Percentiles rank a stretch among this genome's conserved stretches.
These are phyloP conservation scores for Trifolium subterraneum DNA, from an alignment of 306 rosid genomes.

Conservation along the genomic window DNA sequence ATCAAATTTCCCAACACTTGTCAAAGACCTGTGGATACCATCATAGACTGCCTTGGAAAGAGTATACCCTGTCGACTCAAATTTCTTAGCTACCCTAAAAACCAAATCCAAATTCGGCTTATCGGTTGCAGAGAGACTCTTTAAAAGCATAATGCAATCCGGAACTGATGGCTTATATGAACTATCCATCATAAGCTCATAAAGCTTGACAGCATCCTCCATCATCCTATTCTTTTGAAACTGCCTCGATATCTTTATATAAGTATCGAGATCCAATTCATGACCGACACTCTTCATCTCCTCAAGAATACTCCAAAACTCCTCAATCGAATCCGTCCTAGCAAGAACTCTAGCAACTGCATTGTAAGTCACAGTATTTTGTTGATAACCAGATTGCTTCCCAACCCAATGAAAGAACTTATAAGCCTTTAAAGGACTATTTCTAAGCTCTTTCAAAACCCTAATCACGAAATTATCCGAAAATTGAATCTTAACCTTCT, in stretches of 20 bases:
- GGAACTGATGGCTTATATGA: slow-evolving; percentile 68
- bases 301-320: slow-evolving; percentile 76
- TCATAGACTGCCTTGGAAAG: slow-evolving; percentile 74
- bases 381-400: slow-evolving; percentile 50
- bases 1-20: slow-evolving; percentile 64
- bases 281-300: slow-evolving; percentile 64
- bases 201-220: slow-evolving; percentile 83
- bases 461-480: slow-evolving; percentile 65
- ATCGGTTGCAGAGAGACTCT: slow-evolving; percentile 50
- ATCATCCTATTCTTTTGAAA: slow-evolving; percentile 68
- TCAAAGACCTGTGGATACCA: slow-evolving; percentile 82
- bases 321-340: slow-evolving; percentile 56
- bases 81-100: slow-evolving; percentile 69
- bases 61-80: slow-evolving; percentile 56
- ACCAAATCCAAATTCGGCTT: slow-evolving; percentile 70
- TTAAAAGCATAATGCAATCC: slow-evolving; percentile 62
- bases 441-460: slow-evolving; percentile 65
- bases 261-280: slow-evolving; percentile 75
- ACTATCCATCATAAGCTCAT: slow-evolving; percentile 86
- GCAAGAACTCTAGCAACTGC: slow-evolving; percentile 67
- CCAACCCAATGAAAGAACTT: slow-evolving; percentile 71
- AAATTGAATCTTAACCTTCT: slow-evolving; percentile 46
- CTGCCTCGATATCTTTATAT: slow-evolving; percentile 70
- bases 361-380: slow-evolving; percentile 64
- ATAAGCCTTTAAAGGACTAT: slow-evolving; percentile 55